A percentile compares a stretch with the other conserved stretches of the same genome.
phyloP scores from a whole-genome alignment of 164 flowering plant species.

The Kingdonia uniflora region DNA sequence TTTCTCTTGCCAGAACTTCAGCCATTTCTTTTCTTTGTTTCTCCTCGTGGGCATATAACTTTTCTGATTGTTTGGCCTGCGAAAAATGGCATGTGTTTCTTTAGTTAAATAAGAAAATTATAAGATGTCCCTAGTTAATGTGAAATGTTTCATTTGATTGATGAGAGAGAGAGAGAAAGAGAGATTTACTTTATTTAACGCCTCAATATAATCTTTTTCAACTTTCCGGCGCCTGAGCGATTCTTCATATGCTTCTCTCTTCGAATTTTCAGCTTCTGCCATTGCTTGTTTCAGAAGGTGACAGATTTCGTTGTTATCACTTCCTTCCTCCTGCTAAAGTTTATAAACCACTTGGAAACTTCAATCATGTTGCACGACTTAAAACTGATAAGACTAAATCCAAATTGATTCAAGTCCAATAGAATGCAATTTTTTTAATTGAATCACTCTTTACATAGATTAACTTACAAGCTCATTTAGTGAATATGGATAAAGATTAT shows the following conservation, averaged over 20 bases:
- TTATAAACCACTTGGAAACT: neutral
- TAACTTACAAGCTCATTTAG: slow-evolving; percentile 29
- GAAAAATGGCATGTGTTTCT: neutral
- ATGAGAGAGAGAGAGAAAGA: too few relatives aligned
- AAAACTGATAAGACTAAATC: neutral
- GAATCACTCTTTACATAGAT: neutral
- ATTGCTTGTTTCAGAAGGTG: slow-evolving; percentile 41
- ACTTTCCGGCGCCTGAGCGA: slow-evolving; percentile 49
- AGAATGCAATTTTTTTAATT: neutral
- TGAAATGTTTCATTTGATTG: too few relatives aligned
- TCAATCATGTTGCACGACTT: neutral
- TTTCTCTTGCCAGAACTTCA: slow-evolving; percentile 30
- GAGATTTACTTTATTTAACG: slow-evolving; percentile 39
- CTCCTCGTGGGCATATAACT: slow-evolving; percentile 30
- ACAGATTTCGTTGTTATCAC: slow-evolving; percentile 25
- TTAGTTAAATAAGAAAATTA: too few relatives aligned
- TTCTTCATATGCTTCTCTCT: slow-evolving; percentile 50
- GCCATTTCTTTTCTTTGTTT: slow-evolving; percentile 41
- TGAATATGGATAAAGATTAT: slow-evolving; percentile 18
- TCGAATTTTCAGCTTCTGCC: slow-evolving; percentile 39
- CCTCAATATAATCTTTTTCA: slow-evolving; percentile 56
- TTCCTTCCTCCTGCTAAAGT: slow-evolving; percentile 30
- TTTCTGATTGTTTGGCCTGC: slow-evolving; percentile 57
- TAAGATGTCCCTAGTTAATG: neutral
- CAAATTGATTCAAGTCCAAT: neutral